Percentiles rank a stretch among this genome's conserved stretches.
Evolutionary conservation across 257 asterid genomes (phyloP).

Genomic region (Echites panduratus): DNA sequence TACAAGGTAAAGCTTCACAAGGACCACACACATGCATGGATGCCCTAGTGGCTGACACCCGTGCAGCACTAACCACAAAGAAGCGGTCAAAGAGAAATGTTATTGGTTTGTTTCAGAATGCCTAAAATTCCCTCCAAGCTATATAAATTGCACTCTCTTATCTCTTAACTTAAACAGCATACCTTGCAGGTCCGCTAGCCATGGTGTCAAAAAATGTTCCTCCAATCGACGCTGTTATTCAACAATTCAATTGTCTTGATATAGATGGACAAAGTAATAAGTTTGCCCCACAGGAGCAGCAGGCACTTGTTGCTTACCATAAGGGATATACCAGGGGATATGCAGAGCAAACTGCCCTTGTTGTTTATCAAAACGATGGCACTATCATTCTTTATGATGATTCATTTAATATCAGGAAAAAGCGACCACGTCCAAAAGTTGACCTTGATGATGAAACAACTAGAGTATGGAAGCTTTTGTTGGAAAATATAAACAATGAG

Average conservation of each 20-base stretch:
- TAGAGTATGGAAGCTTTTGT: slow-evolving; percentile 50
- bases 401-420: slow-evolving; percentile 41
- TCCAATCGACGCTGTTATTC: not conserved
- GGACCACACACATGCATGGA: slow-evolving; percentile 47
- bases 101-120: slow-evolving; percentile 29
- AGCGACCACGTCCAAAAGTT: slow-evolving; percentile 57
- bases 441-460: slow-evolving; percentile 48
- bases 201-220: not conserved
- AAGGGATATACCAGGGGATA: slow-evolving; percentile 13
- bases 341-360: slow-evolving; percentile 50
- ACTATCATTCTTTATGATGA: slow-evolving; percentile 53
- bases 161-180: not conserved
- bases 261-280: slow-evolving; percentile 18
- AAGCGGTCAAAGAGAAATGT: slow-evolving; percentile 52
- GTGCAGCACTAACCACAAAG: slow-evolving; percentile 37
- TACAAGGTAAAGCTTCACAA: slow-evolving; percentile 21
- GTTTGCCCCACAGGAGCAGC: slow-evolving; percentile 30
- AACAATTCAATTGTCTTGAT: slow-evolving; percentile 9
- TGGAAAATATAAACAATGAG: slow-evolving; percentile 46
- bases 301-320: slow-evolving; percentile 30
- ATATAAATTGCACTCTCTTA: not conserved
- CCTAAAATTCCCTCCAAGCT: slow-evolving; percentile 25
- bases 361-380: slow-evolving; percentile 62
- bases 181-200: slow-evolving; percentile 2
- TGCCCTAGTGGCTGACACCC: slow-evolving; percentile 40